These are phyloP conservation scores for Shiraia bambusicola DNA, from an alignment of 2,329 filamentous ascomycete species.

Conservation along the genomic window DNA sequence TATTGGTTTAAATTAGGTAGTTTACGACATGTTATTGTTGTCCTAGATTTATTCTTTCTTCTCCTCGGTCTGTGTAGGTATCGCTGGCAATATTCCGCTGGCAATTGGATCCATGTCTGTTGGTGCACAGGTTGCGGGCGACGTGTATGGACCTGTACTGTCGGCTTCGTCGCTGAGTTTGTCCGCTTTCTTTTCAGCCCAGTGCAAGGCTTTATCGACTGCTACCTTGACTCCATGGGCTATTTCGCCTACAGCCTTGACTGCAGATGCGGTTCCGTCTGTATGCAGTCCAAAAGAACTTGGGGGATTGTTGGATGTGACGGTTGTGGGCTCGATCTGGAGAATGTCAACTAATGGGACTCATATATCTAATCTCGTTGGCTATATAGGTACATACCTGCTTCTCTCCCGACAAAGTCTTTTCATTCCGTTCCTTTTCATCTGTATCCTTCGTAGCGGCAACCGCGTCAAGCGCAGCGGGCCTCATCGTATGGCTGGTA, in stretches of 20 bases:
- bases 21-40: not conserved
- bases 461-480: slow-evolving; percentile 18
- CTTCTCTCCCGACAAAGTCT: not conserved
- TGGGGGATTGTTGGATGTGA: not conserved
- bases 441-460: slow-evolving; percentile 1
- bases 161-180: slow-evolving; percentile 23
- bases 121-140: slow-evolving; percentile 33
- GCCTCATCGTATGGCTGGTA: slow-evolving; percentile 19
- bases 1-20: not conserved
- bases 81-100: slow-evolving; percentile 28
- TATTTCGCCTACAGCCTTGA: slow-evolving; percentile 18
- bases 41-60: slow-evolving; percentile 1
- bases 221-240: slow-evolving; percentile 21
- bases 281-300: slow-evolving; percentile 9
- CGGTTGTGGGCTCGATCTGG: not conserved
- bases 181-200: slow-evolving; percentile 32
- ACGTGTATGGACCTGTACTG: slow-evolving; percentile 35
- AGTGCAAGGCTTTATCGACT: slow-evolving; percentile 23
- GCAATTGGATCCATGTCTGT: slow-evolving; percentile 40
- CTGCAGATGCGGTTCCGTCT: slow-evolving; percentile 15
- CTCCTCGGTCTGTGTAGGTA: slow-evolving; percentile 7
- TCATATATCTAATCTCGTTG: too few species aligned
- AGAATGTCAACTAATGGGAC: too few species aligned
- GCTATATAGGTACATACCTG: slow-evolving; percentile 1
- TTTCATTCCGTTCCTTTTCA: not conserved